Base-by-base conservation (phyloP, 495 filamentous ascomycete genomes). In the Neurospora sp. region DNA sequence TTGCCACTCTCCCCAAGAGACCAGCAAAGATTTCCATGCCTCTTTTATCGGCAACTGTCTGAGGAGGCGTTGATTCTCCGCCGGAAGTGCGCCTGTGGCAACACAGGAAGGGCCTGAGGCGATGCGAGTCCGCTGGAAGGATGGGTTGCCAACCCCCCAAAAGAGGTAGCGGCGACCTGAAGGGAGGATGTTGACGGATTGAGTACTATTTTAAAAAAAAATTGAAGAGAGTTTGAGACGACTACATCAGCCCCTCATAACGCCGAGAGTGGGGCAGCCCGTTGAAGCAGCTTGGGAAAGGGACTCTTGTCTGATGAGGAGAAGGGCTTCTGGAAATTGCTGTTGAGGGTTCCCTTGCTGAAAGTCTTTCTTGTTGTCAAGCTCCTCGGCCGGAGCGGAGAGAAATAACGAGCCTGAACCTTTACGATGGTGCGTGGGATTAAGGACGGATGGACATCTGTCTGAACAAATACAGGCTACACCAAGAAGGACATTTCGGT, bases 221-320 rank as follows among this genome's bases (percentile, higher is more conserved):
- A 70, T 38, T 40, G 72, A 70, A 70, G 37, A 37, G 68, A 69
- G 59, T 71, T 71, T 53, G 70, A 69, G 72, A 72, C 68, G 61
- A 69, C 17, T 42, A 68, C 35, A 48, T 72, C 74, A 75, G 75
- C 73, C 75, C 75, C 70, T 74, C 75, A 69, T 73, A 76, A 75
- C 73, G 75, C 75, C 75, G 75, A 76, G 74, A 71, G 75, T 76
- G 40, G 75, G 75, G 73, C 75, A 76, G 68, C 70, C 71, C 65
- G 61, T 45, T 41, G 71, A 72, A 69, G 71, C 59, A 68, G 37
- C 37, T 69, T 27, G 71, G 71, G 69, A 20, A 31, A 65, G 38
- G 39, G 17, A 14, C 39, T 35, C 1, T 35, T 61, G 22, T 61
- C 53, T 53, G 45, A 53, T 53, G 20, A 27, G 45, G 45, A 53